These are phyloP conservation scores for Fusarium foetens DNA, from an alignment of 2,329 filamentous ascomycete species.

Conservation along the genomic window DNA sequence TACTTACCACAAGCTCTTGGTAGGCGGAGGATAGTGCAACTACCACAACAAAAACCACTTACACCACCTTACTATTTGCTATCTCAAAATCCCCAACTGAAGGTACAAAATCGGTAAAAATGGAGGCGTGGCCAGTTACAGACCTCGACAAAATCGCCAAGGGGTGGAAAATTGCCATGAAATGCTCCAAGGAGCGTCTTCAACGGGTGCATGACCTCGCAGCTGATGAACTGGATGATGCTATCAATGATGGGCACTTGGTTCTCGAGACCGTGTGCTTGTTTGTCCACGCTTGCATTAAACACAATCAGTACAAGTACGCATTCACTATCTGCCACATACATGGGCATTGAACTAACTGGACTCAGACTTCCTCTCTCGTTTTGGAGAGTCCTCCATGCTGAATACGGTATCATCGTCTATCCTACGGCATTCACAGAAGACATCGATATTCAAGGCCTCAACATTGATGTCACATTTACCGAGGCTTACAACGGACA, in stretches of 20 bases:
- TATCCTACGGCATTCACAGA: conserved; percentile 54
- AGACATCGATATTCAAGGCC: conserved; percentile 47
- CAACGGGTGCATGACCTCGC: conserved; percentile 47
- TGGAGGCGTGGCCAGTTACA: conserved; percentile 42
- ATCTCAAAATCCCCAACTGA: neutral
- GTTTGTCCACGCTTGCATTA: conserved; percentile 54
- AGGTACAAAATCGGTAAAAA: conserved; percentile 11
- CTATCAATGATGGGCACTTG: conserved; percentile 47
- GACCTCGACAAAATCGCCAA: conserved; percentile 51
- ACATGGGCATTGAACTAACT: neutral
- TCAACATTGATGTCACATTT: conserved; percentile 50
- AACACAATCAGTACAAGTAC: conserved; percentile 52
- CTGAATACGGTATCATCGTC: conserved; percentile 54
- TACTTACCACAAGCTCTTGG: neutral
- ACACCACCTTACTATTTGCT: neutral
- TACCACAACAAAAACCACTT: neutral
- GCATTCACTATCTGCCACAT: neutral
- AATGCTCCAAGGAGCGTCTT: conserved; percentile 50
- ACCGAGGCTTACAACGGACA: conserved; percentile 52
- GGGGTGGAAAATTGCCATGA: conserved; percentile 53
- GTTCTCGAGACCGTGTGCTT: conserved; percentile 54
- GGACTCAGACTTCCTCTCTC: conserved; percentile 48
- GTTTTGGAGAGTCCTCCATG: conserved; percentile 53
- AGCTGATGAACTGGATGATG: conserved; percentile 48
- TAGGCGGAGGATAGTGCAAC: neutral